Evolutionary conservation across 2,329 filamentous ascomycete species (phyloP).

Genomic region (Neofusicoccum cordaticola): DNA sequence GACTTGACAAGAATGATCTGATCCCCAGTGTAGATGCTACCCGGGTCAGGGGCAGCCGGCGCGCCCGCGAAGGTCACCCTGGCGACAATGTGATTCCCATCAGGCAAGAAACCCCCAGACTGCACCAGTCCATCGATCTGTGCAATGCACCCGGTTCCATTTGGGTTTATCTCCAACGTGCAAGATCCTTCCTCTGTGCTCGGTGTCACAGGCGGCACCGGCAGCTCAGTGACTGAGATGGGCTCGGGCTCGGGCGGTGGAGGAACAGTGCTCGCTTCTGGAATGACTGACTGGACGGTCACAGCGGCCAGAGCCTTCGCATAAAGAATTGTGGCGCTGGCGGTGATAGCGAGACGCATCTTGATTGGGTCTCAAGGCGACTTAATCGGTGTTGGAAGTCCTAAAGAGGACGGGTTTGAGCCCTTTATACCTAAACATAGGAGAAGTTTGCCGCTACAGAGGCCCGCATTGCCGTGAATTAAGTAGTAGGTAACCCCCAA

Average conservation of each 20-base stretch:
- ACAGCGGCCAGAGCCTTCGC: not conserved
- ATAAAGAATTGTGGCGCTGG: not conserved
- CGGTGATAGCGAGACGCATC: not conserved
- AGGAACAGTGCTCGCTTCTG: not conserved
- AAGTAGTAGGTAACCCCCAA: too few species aligned
- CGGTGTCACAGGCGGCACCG: constrained; percentile 37
- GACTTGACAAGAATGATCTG: constrained; percentile 46
- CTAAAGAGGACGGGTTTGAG: not conserved
- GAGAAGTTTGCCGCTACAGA: too few species aligned
- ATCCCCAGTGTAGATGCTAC: constrained; percentile 42
- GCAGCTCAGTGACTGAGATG: constrained; percentile 36
- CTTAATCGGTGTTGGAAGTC: not conserved
- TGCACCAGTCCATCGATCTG: constrained; percentile 23
- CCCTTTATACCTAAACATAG: not conserved
- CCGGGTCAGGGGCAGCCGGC: constrained; percentile 37
- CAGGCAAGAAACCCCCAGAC: constrained; percentile 39
- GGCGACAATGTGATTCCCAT: constrained; percentile 44
- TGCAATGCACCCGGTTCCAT: constrained; percentile 39
- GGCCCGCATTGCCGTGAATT: too few species aligned
- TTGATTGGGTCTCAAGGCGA: not conserved
- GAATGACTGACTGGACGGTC: not conserved
- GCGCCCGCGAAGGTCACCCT: constrained; percentile 44
- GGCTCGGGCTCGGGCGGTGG: constrained; percentile 28
- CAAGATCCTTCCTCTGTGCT: constrained; percentile 32
- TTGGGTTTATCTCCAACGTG: constrained; percentile 33